A percentile compares a stretch with the other conserved stretches of the same genome.
phyloP scores from a whole-genome alignment of 2,329 filamentous ascomycete genomes.

The Dothistroma pini region DNA sequence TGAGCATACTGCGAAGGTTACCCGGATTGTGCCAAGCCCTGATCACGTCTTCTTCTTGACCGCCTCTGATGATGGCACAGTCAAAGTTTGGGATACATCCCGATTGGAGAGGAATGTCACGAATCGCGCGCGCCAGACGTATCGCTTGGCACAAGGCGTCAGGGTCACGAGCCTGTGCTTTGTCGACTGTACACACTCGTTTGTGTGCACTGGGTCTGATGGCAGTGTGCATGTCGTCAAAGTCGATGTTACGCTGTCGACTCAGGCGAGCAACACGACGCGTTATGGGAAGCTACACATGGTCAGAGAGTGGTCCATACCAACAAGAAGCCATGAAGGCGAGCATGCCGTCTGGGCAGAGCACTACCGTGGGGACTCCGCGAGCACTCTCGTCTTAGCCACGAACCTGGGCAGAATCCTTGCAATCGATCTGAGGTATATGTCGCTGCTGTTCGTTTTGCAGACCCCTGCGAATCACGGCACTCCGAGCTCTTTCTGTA shows the following conservation, averaged over 20 bases:
- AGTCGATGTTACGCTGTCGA: constrained; percentile 56
- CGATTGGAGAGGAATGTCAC: constrained; percentile 85
- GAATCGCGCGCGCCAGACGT: constrained; percentile 79
- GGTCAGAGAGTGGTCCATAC: constrained; percentile 77
- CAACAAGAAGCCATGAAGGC: constrained; percentile 40
- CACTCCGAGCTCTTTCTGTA: constrained; percentile 83
- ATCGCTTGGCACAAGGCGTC: constrained; percentile 67
- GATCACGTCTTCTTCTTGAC: constrained; percentile 96
- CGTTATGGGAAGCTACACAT: constrained; percentile 76
- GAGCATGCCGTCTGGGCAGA: constrained; percentile 89
- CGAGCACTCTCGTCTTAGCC: constrained; percentile 78
- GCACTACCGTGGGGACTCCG: constrained; percentile 78
- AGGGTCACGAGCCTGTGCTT: constrained; percentile 82
- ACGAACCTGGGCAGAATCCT: constrained; percentile 82
- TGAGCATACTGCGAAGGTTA: constrained; percentile 80
- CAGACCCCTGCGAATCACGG: constrained; percentile 90
- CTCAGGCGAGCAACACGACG: constrained; percentile 51
- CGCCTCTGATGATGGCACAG: constrained; percentile 82
- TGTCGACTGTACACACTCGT: constrained; percentile 89
- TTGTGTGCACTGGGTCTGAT: constrained; percentile 84
- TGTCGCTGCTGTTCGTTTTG: constrained; percentile 75
- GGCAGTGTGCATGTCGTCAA: constrained; percentile 88
- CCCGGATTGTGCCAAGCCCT: constrained; percentile 74
- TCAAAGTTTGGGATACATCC: constrained; percentile 90
- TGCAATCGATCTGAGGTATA: constrained; percentile 80